These are phyloP conservation scores for Candida ponderosae DNA, from an alignment of 805 yeast species.

Conservation along the genomic window DNA sequence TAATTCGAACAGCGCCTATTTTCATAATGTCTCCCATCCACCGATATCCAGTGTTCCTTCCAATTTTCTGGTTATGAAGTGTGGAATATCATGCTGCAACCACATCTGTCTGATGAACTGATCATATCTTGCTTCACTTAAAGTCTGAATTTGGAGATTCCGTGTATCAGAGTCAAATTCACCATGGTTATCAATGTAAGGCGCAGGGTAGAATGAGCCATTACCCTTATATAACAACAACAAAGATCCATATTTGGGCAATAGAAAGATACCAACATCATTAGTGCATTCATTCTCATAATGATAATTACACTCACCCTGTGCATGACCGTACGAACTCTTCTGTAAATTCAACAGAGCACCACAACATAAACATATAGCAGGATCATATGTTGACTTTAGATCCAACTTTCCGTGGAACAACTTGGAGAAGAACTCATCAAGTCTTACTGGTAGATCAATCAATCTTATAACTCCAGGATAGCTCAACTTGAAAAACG, in stretches of 20 bases:
- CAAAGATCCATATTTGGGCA: slow-evolving; percentile 62
- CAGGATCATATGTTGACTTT: slow-evolving; percentile 55
- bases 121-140: slow-evolving; percentile 56
- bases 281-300: slow-evolving; percentile 52
- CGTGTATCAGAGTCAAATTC: slow-evolving; percentile 71
- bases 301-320: slow-evolving; percentile 82
- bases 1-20: too few species aligned
- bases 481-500: slow-evolving; percentile 35
- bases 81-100: slow-evolving; percentile 74
- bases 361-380: slow-evolving; percentile 82
- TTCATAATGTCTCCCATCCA: slow-evolving; percentile 85
- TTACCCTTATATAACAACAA: slow-evolving; percentile 61
- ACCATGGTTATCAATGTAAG: slow-evolving; percentile 81
- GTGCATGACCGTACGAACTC: slow-evolving; percentile 39
- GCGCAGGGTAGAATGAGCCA: slow-evolving; percentile 81
- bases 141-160: slow-evolving; percentile 61
- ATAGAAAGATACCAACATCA: slow-evolving; percentile 61
- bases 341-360: slow-evolving; percentile 59
- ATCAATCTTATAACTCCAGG: slow-evolving; percentile 61
- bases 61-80: slow-evolving; percentile 67
- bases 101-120: slow-evolving; percentile 61
- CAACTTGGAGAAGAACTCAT: slow-evolving; percentile 56
- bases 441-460: slow-evolving; percentile 58
- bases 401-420: slow-evolving; percentile 36
- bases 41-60: slow-evolving; percentile 82